A percentile compares a stretch with the other conserved stretches of the same genome.
Evolutionary conservation across 2,329 filamentous ascomycete species (phyloP).

Genomic region (Furcasterigmium furcatum): DNA sequence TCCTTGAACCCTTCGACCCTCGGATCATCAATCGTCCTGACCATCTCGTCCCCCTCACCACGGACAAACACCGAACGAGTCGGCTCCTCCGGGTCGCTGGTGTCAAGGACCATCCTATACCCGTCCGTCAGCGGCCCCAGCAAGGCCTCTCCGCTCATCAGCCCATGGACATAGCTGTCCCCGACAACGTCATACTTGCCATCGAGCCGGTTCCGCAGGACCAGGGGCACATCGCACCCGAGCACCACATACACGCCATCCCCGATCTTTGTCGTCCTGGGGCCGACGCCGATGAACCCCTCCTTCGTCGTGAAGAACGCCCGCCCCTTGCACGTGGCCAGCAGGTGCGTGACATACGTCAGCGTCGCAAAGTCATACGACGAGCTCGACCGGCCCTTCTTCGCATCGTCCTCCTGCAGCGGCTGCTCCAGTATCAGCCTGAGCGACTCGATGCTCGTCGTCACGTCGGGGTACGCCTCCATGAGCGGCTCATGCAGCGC

Average conservation of each 20-base stretch:
- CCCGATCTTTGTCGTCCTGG: neutral
- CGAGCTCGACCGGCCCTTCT: neutral
- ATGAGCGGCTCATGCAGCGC: neutral
- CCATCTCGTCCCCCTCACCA: neutral
- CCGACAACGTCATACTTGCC: conserved; percentile 1
- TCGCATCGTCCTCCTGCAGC: neutral
- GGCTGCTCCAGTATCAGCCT: neutral
- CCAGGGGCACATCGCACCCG: conserved; percentile 9
- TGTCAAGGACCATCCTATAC: neutral
- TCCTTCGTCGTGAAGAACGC: conserved; percentile 2
- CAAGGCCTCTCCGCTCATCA: conserved; percentile 5
- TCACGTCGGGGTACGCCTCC: conserved; percentile 1
- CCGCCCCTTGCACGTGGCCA: conserved; percentile 2
- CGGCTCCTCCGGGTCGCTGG: neutral
- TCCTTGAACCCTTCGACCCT: neutral
- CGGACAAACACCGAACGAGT: neutral
- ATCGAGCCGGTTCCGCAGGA: conserved; percentile 1
- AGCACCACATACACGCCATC: conserved; percentile 7
- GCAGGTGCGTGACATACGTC: conserved; percentile 1
- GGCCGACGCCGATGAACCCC: conserved; percentile 7
- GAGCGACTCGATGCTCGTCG: conserved; percentile 1
- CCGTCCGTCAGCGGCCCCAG: conserved; percentile 3
- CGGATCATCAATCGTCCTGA: neutral
- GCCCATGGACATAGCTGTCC: conserved; percentile 4
- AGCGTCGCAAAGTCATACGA: conserved; percentile 2